Conservation (phyloP, 352 stramenopile genomes). For the Phytophthora quininea region DNA sequence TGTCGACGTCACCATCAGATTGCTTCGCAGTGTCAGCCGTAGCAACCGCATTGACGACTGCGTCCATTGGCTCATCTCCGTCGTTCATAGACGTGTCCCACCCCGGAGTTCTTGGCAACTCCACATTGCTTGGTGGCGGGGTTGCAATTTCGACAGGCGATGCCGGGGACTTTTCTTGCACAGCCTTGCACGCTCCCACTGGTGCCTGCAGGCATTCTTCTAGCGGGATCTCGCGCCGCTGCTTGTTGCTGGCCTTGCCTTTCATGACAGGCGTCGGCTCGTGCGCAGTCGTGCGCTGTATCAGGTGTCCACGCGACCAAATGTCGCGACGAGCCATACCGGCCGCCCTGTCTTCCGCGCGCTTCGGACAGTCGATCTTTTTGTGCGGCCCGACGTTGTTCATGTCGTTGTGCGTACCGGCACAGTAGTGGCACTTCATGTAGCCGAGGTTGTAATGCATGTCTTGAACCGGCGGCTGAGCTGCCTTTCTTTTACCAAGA, state of each 20-base stretch:
- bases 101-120: neutral
- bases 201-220: neutral
- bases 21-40: neutral
- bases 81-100: neutral
- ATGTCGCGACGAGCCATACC: neutral
- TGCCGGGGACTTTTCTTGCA: neutral
- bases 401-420: neutral
- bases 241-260: neutral
- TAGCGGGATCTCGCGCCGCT: neutral
- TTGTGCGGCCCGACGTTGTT: neutral
- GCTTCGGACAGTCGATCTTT: neutral
- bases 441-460: neutral
- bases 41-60: neutral
- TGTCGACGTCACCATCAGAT: too few relatives aligned
- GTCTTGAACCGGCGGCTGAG: neutral
- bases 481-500: neutral
- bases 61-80: neutral
- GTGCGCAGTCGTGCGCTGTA: neutral
- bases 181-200: conserved; percentile 1
- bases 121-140: neutral
- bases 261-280: neutral
- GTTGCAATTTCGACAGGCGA: neutral
- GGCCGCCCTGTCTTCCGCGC: neutral
- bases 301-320: neutral
- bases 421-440: neutral